phyloP scores from a whole-genome alignment of 1,284 basidiomycete genomes.

The Irpex sp. region DNA sequence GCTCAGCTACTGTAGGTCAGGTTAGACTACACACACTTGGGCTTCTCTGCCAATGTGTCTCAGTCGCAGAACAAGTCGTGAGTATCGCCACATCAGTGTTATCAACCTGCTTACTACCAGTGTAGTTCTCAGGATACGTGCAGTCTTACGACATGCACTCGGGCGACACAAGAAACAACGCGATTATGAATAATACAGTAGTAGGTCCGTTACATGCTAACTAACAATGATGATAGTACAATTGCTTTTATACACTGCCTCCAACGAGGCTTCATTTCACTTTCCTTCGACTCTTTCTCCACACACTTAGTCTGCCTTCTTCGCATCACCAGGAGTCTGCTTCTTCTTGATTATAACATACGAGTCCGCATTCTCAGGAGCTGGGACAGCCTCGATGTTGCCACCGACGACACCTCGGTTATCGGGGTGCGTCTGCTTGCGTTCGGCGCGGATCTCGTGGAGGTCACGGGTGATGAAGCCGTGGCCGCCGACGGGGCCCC shows the following conservation, averaged over 20 bases:
- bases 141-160: too few species aligned
- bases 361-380: constrained; percentile 36
- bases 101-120: too few species aligned
- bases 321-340: constrained; percentile 26
- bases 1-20: too few species aligned
- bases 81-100: too few species aligned
- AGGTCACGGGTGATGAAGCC: constrained; percentile 61
- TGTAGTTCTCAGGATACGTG: too few species aligned
- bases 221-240: neutral
- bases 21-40: too few species aligned
- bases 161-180: neutral
- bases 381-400: constrained; percentile 43
- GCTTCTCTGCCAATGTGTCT: too few species aligned
- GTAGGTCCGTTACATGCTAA: neutral
- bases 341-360: constrained; percentile 46
- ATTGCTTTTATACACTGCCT: neutral
- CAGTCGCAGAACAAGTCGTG: too few species aligned
- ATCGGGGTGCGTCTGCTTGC: constrained; percentile 40
- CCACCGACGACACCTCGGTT: constrained; percentile 39
- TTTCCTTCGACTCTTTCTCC: neutral
- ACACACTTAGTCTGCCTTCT: constrained; percentile 17
- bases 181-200: neutral
- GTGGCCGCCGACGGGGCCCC: constrained; percentile 70
- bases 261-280: neutral
- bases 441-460: constrained; percentile 41